Evolutionary conservation across 2,329 filamentous ascomycete species (phyloP).

Genomic region (Pseudogymnoascus sp.): DNA sequence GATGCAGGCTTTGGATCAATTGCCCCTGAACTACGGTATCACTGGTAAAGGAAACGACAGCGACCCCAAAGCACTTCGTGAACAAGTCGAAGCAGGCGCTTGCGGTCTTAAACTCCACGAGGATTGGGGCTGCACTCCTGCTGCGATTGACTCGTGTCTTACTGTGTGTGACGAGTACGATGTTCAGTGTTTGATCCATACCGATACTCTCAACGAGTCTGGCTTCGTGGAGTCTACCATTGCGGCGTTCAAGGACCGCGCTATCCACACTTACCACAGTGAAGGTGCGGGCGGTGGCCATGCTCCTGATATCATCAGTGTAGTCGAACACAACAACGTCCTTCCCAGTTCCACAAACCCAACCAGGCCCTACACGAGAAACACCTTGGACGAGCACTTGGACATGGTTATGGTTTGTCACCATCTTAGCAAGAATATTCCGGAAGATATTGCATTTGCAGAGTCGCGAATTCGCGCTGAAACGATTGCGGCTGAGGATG

Average conservation of each 20-base stretch:
- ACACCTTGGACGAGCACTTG: constrained; percentile 91
- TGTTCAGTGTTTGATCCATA: constrained; percentile 89
- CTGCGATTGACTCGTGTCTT: constrained; percentile 82
- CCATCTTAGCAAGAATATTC: constrained; percentile 84
- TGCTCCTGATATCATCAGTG: constrained; percentile 89
- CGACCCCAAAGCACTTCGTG: constrained; percentile 58
- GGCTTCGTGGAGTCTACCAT: constrained; percentile 95
- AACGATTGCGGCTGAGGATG: constrained; percentile 93
- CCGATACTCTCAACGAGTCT: constrained; percentile 91
- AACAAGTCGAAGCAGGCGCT: constrained; percentile 75
- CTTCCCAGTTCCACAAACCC: constrained; percentile 88
- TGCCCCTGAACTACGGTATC: constrained; percentile 83
- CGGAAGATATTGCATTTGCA: constrained; percentile 91
- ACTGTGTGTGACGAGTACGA: constrained; percentile 83
- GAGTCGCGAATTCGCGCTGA: constrained; percentile 91
- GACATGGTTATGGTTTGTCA: constrained; percentile 99
- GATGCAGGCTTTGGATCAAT: constrained; percentile 73
- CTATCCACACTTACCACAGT: constrained; percentile 95
- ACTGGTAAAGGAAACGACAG: constrained; percentile 92
- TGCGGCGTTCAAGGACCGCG: constrained; percentile 72
- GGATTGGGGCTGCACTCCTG: constrained; percentile 89
- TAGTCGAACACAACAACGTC: constrained; percentile 82
- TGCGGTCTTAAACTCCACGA: constrained; percentile 92
- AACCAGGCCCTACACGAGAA: constrained; percentile 79
- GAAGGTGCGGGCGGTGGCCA: constrained; percentile 93